Conservation (phyloP, 768 basidiomycete genomes). For the Calocera viscosa region DNA sequence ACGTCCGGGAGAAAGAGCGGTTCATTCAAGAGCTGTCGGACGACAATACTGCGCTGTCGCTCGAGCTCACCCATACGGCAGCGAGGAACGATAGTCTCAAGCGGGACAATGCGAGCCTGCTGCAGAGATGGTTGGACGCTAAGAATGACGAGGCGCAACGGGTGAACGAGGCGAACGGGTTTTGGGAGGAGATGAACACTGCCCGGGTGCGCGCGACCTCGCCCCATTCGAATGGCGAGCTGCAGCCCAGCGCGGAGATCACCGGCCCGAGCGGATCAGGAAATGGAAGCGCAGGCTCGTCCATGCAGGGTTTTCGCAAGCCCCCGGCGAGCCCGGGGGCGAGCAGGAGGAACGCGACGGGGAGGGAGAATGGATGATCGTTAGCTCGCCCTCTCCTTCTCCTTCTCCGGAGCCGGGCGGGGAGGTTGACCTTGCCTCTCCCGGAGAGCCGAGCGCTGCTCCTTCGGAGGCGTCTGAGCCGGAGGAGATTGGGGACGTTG, state of each 20-base stretch:
- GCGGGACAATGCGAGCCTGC: conserved; percentile 85
- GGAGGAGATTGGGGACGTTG: background rate
- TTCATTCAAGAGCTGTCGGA: conserved; percentile 88
- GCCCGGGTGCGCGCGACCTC: background rate
- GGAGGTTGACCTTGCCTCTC: no score
- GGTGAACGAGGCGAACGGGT: conserved; percentile 78
- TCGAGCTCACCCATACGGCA: conserved; percentile 83
- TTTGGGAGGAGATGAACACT: background rate
- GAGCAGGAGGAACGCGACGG: background rate
- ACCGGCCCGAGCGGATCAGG: background rate
- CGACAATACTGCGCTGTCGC: conserved; percentile 80
- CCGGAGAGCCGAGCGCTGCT: no score
- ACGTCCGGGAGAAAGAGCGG: conserved; percentile 79
- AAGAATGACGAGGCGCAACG: conserved; percentile 86
- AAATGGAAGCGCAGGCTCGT: background rate
- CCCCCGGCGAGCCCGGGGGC: background rate
- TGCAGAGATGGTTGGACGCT: conserved; percentile 93
- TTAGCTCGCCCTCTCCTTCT: background rate
- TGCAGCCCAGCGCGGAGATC: background rate
- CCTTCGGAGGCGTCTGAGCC: background rate
- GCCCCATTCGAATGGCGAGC: background rate
- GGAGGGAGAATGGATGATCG: background rate
- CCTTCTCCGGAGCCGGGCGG: no score
- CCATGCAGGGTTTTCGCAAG: background rate
- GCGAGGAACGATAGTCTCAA: conserved; percentile 75